Evolutionary conservation across 169 alveolate genomes (phyloP), one percentile per base, ranked within the genome.

Genomic region (Eimeria praecox): DNA sequence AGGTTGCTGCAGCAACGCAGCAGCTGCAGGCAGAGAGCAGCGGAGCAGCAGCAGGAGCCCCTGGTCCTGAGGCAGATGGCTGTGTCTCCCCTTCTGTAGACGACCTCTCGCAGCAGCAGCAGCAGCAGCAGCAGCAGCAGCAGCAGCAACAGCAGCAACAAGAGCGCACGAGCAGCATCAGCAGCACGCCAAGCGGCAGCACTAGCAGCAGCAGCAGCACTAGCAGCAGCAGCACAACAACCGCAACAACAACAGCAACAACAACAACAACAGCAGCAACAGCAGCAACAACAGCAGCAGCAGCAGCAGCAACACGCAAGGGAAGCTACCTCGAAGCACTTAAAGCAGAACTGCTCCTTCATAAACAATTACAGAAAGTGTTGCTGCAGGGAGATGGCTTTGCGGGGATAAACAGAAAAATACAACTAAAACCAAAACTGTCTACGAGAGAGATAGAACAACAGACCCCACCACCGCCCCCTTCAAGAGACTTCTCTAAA

Each of bases 351-450:
- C 92, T 98, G n/a, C 94, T 93, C 38, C 90, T 91, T 78, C 99
- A 97, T 95, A 96, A 96, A 89, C 98, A 96, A 71, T 96, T 98
- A 71, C 97, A 97, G 77, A 96, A 97, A 88, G 99, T 99, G 56
- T 97, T 99, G 24, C 98, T 98, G 82, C 96, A 97, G 54, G 99
- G 99, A 35, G 99, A 98, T 80, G 99, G 99, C 82, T 98, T 99
- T 95, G 98, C 99, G 46, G 99, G 99, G 12, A 97, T 99, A 12
- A 99, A 99, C 91, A 96, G 99, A 44, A 99, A 99, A 95, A 98
- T 98, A 30, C 99, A 99, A 96, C 95, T 99, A 40, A 98, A 98
- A 93, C 99, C 99, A 27, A 86, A 86, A 59, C 9, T 35, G 80
- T 86, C 62, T 78, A 38, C 9, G 33, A 5, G 80, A 9, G 92